phyloP scores from a whole-genome alignment of 1,284 basidiomycete species.

The Moniliophthora roreri region DNA sequence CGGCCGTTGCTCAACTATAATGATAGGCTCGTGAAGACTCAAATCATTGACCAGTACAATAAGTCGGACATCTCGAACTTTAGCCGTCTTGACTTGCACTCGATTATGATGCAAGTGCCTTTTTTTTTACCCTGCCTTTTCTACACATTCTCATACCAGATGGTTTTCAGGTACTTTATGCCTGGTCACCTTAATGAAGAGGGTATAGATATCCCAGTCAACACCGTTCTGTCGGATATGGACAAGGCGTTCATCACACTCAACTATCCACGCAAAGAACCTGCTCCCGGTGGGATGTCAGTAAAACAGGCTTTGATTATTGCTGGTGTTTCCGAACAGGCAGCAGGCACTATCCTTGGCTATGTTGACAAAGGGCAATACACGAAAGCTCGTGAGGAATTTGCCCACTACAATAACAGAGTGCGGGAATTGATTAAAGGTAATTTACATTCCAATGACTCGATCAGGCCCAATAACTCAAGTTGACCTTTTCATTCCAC shows the following conservation, averaged over 20 bases:
- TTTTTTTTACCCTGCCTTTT: background rate
- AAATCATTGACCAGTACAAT: constrained; percentile 23
- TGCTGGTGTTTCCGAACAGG: background rate
- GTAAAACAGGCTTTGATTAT: background rate
- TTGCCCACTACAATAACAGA: background rate
- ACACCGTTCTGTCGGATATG: constrained; percentile 1
- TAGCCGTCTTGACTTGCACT: constrained; percentile 19
- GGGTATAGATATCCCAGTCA: constrained; percentile 4
- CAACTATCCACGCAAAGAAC: background rate
- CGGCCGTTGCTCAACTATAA: constrained; percentile 14
- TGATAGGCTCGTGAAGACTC: constrained; percentile 13
- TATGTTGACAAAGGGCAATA: background rate
- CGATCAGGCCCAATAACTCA: no score
- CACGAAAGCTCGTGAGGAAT: background rate
- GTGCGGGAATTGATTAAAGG: background rate
- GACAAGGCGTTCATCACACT: constrained; percentile 9
- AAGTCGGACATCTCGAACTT: constrained; percentile 20
- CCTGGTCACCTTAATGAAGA: constrained; percentile 2
- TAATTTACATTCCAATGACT: background rate
- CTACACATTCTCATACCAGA: constrained; percentile 9
- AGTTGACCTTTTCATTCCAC: no score
- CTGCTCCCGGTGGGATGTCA: background rate
- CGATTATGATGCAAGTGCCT: constrained; percentile 1
- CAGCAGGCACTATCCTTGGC: background rate
- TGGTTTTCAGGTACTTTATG: background rate